Percentiles rank a stretch among this genome's conserved stretches.
These are phyloP conservation scores for Salix caprea DNA, from an alignment of 345 rosid species.

Conservation along the genomic window DNA sequence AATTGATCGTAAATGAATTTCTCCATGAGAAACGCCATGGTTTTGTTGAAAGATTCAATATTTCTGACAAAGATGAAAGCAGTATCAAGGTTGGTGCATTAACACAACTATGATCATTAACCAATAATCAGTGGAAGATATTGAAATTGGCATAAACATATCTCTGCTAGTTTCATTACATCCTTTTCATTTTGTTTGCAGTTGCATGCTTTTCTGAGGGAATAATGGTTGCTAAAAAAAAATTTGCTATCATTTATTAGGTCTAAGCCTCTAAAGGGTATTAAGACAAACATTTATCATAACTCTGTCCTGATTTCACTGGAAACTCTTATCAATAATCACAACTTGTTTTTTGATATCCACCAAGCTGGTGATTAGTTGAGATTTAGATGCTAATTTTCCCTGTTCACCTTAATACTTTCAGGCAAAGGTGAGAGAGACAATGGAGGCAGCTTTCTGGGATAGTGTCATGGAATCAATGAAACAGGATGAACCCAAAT, in stretches of 20 bases:
- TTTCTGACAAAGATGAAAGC: conserved; percentile 34
- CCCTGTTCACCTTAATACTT: neutral
- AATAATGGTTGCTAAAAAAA: neutral
- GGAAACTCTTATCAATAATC: conserved; percentile 18
- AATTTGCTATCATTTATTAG: neutral
- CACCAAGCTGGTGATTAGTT: neutral
- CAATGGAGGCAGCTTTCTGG: conserved; percentile 93
- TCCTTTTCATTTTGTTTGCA: neutral
- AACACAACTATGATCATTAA: neutral
- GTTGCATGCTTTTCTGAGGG: neutral
- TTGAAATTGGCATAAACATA: neutral
- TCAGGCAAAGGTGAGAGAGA: conserved; percentile 65
- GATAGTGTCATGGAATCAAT: conserved; percentile 67
- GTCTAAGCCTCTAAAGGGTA: neutral
- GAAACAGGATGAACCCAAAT: conserved; percentile 51
- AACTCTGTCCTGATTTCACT: neutral
- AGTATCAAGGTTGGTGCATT: conserved; percentile 54
- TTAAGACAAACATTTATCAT: neutral
- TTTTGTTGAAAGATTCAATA: conserved; percentile 40
- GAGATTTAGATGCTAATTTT: neutral
- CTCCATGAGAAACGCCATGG: conserved; percentile 48
- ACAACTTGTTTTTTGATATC: neutral
- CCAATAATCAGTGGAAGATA: neutral
- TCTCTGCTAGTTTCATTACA: neutral
- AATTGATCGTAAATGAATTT: conserved; percentile 70